Percentiles rank a stretch among this genome's conserved stretches.
Conservation (phyloP, 1,284 basidiomycete species). For the Boletus smithii region DNA sequence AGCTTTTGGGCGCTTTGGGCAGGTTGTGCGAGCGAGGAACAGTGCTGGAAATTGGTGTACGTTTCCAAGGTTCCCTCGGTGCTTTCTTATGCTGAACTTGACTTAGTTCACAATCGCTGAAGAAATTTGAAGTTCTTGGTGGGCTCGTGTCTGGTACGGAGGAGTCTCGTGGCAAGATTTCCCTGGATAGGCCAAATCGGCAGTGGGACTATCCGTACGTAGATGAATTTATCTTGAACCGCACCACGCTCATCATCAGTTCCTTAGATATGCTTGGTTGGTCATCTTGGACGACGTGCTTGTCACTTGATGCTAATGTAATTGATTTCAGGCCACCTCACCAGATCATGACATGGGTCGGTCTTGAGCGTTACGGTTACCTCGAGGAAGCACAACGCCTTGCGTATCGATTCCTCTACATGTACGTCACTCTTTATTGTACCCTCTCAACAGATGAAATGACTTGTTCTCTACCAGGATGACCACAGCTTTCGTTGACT, state of each 20-base stretch:
- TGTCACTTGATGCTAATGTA: conserved; percentile 1
- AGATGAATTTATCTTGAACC: conserved; percentile 12
- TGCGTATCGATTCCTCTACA: conserved; percentile 95
- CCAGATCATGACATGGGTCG: conserved; percentile 97
- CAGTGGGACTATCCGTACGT: conserved; percentile 94
- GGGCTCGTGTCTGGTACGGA: conserved; percentile 97
- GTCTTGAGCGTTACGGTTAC: conserved; percentile 94
- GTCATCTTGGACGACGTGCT: conserved; percentile 13
- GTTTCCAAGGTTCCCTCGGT: conserved; percentile 32
- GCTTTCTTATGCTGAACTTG: conserved; percentile 15
- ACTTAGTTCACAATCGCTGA: conserved; percentile 73
- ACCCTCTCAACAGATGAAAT: background rate
- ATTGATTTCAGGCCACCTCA: conserved; percentile 78
- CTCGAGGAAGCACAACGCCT: conserved; percentile 90
- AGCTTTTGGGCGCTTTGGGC: conserved; percentile 97
- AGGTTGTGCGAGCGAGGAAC: conserved; percentile 92
- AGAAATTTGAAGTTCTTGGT: conserved; percentile 94
- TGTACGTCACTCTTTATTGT: conserved; percentile 51
- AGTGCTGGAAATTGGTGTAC: conserved; percentile 89
- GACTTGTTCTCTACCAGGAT: conserved; percentile 52
- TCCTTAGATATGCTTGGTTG: conserved; percentile 60
- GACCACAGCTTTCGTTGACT: conserved; percentile 90
- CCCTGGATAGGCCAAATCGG: conserved; percentile 94
- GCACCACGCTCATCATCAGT: conserved; percentile 12
- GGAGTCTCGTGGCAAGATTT: conserved; percentile 93